Base-by-base conservation (phyloP, 306 rosid genomes). In the Gleditsia sinensis region DNA sequence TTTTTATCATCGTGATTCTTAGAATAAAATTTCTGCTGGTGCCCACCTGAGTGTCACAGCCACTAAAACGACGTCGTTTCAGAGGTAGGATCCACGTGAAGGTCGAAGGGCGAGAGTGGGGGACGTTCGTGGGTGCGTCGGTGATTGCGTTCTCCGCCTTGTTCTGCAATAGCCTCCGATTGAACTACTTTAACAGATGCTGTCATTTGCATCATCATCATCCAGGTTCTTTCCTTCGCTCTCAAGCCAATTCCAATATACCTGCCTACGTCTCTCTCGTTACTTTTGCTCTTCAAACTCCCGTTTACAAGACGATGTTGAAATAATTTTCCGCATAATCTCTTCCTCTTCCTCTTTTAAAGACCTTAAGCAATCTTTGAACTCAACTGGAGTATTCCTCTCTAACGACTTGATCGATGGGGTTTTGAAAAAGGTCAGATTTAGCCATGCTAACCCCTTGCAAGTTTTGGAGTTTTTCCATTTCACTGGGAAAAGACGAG, bases 381-480 rank as follows among this genome's bases (percentile, higher is more conserved):
- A 85, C 78, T 91, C 96, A 30, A 74, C 79, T 45, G 67, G 80
- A 20, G 86, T 91, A 32, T 94, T 88, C 75, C 91, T 88, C 79
- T 88, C 97, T 3, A 91, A 94, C 27, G 97, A 91, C 5, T 51
- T 89, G 64, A 83, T 91, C 49, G 94, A 94, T 25, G 76, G 72
- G 20, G 96, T 91, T 66, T 86, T 94, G 17, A 91, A 88, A 45
- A 82, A 97, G 78, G 90, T 87, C 42, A 83, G 97, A 20, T 94
- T 94, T 78, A 83, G 97, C 84, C 98, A 91, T 63, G 91, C 75
- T 0, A 94, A 85, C 82, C 97, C 97, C 9, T 80, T 64, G 16
- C 94, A 86, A 56, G 84, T 97, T 43, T 80, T 89, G 50, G 92
- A 89, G n/a, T 89, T 94, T 40, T 94, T 86, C 83, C 78, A 66